Evolutionary conservation across 345 rosid genomes (phyloP).

Genomic region (Camelina hispida): DNA sequence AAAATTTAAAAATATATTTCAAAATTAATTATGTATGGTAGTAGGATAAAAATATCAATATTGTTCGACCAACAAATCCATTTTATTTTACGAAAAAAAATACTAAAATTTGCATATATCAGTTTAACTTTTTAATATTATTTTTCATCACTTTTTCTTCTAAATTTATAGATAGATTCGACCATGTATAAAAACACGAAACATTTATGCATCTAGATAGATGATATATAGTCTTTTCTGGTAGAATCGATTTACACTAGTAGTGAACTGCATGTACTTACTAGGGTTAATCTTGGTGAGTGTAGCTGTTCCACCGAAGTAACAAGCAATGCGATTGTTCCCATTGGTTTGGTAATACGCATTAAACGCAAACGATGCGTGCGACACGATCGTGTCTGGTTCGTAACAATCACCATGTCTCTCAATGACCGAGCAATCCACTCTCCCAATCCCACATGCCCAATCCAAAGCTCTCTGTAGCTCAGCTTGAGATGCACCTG

Average conservation of each 20-base stretch:
- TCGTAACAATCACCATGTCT: conserved; percentile 72
- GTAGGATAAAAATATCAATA: neutral
- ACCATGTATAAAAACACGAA: neutral
- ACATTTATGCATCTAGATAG: neutral
- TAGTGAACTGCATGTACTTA: conserved; percentile 43
- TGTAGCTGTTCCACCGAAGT: conserved; percentile 80
- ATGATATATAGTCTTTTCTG: neutral
- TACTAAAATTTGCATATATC: neutral
- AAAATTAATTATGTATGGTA: neutral
- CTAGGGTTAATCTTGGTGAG: conserved; percentile 73
- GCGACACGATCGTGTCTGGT: conserved; percentile 75
- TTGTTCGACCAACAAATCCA: too few relatives aligned
- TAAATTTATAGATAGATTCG: neutral
- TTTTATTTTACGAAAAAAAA: too few relatives aligned
- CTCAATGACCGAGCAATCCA: conserved; percentile 72
- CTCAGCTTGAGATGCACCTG: conserved; percentile 72
- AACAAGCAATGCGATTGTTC: conserved; percentile 81
- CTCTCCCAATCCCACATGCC: conserved; percentile 92
- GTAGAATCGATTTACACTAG: neutral
- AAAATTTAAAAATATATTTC: too few relatives aligned
- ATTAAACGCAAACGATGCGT: conserved; percentile 93
- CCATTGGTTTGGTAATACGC: conserved; percentile 77
- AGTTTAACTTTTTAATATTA: neutral
- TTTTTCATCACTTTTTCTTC: neutral
- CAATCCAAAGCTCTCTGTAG: conserved; percentile 90